Percentiles rank a stretch among this genome's conserved stretches.
Evolutionary conservation across 441 rosid genomes (phyloP).

Genomic region (Euphorbia schlechtendalii): DNA sequence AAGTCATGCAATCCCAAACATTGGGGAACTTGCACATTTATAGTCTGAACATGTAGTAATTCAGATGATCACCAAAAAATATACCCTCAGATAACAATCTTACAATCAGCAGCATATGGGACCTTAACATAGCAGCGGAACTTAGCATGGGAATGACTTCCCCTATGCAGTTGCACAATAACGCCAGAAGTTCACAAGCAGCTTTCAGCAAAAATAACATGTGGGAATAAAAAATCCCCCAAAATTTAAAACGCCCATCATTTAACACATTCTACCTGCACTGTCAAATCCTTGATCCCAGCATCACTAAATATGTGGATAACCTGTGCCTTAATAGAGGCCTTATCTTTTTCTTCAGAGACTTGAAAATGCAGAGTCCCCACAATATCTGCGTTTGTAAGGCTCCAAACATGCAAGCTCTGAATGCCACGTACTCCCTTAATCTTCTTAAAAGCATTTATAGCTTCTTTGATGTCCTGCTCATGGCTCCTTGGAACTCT

Average conservation of each 20-base stretch:
- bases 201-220: too few relatives aligned
- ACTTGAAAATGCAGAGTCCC: conserved; percentile 74
- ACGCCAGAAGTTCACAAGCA: too few relatives aligned
- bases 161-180: too few relatives aligned
- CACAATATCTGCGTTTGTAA: conserved; percentile 64
- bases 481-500: conserved; percentile 77
- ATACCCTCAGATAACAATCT: too few relatives aligned
- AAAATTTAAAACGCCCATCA: conserved; percentile 13
- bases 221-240: neutral
- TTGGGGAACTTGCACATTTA: too few relatives aligned
- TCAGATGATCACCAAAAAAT: too few relatives aligned
- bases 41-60: too few relatives aligned
- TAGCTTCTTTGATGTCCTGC: conserved; percentile 44
- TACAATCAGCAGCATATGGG: too few relatives aligned
- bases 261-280: conserved; percentile 57
- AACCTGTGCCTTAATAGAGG: conserved; percentile 44
- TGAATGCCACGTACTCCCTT: conserved; percentile 60
- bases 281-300: conserved; percentile 76
- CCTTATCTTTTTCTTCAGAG: conserved; percentile 52
- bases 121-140: too few relatives aligned
- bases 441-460: conserved; percentile 42
- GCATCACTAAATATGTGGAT: conserved; percentile 53
- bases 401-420: conserved; percentile 80
- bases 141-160: too few relatives aligned
- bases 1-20: too few relatives aligned